Conservation (phyloP, 192 early-diverging fungal species). For the Linderina pennispora region DNA sequence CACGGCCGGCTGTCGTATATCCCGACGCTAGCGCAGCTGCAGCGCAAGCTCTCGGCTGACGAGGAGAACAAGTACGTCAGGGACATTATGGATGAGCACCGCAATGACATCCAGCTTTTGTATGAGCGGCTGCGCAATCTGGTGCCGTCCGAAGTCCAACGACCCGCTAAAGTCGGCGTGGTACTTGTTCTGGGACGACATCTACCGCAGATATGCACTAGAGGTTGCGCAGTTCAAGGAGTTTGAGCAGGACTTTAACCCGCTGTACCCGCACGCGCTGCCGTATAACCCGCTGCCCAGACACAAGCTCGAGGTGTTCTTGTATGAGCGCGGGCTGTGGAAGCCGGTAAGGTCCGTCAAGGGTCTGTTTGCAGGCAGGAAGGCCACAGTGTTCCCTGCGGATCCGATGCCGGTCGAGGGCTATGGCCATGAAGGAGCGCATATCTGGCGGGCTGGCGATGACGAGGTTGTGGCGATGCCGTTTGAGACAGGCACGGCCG, state of each 20-base stretch:
- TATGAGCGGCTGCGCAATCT: conserved; percentile 44
- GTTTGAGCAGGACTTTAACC: conserved; percentile 52
- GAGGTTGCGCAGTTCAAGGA: conserved; percentile 29
- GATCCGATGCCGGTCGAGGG: conserved; percentile 23
- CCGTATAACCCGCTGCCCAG: conserved; percentile 55
- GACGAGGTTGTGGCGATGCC: background rate
- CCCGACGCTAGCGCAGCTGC: conserved; percentile 36
- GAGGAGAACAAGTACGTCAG: conserved; percentile 42
- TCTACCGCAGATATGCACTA: conserved; percentile 52
- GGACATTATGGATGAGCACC: conserved; percentile 27
- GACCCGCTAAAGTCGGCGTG: conserved; percentile 48
- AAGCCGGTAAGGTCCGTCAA: conserved; percentile 5
- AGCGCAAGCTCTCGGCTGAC: conserved; percentile 22
- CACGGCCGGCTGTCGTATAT: conserved; percentile 39
- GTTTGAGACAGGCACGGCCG: conserved; percentile 11
- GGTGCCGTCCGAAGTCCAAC: conserved; percentile 33
- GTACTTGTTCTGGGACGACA: conserved; percentile 67
- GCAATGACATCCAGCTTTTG: conserved; percentile 27
- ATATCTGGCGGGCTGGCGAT: conserved; percentile 20
- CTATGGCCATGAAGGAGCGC: conserved; percentile 13
- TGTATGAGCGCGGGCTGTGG: conserved; percentile 48
- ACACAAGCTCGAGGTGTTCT: conserved; percentile 49
- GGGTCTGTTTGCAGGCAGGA: background rate
- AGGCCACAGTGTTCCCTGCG: conserved; percentile 15
- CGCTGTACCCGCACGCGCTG: conserved; percentile 54